phyloP scores from a whole-genome alignment of 208 protist species.

The Porcisia deanei region DNA sequence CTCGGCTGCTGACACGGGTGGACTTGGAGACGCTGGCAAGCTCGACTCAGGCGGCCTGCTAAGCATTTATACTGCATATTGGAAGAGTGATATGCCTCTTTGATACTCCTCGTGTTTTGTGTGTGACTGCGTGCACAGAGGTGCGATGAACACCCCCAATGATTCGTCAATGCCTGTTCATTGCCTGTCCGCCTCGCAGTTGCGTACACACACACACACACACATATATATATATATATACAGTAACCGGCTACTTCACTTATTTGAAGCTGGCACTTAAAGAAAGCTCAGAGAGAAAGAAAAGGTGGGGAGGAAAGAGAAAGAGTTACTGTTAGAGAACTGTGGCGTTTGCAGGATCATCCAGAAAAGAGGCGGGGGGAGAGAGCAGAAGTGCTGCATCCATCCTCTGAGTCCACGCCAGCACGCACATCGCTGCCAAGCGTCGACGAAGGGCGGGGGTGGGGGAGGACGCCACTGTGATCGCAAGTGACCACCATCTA shows the following conservation, averaged over 20 bases:
- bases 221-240: neutral
- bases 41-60: neutral
- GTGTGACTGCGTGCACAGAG: neutral
- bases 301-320: neutral
- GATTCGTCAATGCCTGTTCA: neutral
- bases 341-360: too few relatives aligned
- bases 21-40: neutral
- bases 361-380: neutral
- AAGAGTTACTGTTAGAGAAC: neutral
- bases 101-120: neutral
- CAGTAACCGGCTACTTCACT: neutral
- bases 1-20: neutral
- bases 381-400: neutral
- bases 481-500: neutral
- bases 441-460: neutral
- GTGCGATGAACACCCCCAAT: neutral
- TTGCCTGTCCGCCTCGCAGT: neutral
- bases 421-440: neutral
- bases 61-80: neutral
- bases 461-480: too few relatives aligned
- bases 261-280: neutral
- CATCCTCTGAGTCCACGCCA: neutral
- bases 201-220: neutral
- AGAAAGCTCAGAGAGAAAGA: neutral
- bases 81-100: neutral